Evolutionary conservation across 2,329 filamentous ascomycete genomes (phyloP).

Genomic region (Aspergillus sp.): DNA sequence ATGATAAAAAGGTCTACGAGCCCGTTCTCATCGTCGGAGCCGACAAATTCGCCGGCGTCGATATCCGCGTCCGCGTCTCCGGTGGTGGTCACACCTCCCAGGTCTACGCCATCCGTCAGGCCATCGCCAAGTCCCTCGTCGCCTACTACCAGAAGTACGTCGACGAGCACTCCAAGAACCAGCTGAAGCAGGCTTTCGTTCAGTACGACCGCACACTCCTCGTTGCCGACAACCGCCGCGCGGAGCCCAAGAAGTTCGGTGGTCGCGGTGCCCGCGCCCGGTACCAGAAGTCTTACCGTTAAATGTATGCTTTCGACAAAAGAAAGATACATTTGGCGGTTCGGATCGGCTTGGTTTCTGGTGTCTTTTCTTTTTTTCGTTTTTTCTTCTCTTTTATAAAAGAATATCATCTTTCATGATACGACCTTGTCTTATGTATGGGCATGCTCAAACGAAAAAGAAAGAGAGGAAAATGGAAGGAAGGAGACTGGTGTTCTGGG

Average conservation of each 20-base stretch:
- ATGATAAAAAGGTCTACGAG: conserved; percentile 79
- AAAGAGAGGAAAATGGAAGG: conserved; percentile 19
- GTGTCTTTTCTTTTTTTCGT: conserved; percentile 19
- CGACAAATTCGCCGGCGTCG: conserved; percentile 95
- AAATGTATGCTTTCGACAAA: conserved; percentile 49
- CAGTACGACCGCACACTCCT: conserved; percentile 96
- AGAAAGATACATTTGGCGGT: neutral
- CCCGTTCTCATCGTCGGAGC: conserved; percentile 94
- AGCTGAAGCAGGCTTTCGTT: conserved; percentile 95
- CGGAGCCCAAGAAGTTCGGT: conserved; percentile 95
- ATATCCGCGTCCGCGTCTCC: conserved; percentile 94
- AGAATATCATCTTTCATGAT: neutral
- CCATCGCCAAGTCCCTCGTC: conserved; percentile 95
- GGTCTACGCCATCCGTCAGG: conserved; percentile 98
- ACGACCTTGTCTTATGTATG: neutral
- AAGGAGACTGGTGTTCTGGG: conserved; percentile 24
- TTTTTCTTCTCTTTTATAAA: conserved; percentile 14
- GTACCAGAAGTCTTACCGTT: conserved; percentile 99
- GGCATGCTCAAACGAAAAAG: conserved; percentile 10
- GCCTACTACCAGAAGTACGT: conserved; percentile 99
- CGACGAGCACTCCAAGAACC: conserved; percentile 99
- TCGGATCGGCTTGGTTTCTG: conserved; percentile 16
- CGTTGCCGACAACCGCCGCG: conserved; percentile 98
- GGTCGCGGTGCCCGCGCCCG: conserved; percentile 88
- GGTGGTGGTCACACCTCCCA: conserved; percentile 98